Base-by-base conservation (phyloP, 257 asterid species). In the Vinca minor region DNA sequence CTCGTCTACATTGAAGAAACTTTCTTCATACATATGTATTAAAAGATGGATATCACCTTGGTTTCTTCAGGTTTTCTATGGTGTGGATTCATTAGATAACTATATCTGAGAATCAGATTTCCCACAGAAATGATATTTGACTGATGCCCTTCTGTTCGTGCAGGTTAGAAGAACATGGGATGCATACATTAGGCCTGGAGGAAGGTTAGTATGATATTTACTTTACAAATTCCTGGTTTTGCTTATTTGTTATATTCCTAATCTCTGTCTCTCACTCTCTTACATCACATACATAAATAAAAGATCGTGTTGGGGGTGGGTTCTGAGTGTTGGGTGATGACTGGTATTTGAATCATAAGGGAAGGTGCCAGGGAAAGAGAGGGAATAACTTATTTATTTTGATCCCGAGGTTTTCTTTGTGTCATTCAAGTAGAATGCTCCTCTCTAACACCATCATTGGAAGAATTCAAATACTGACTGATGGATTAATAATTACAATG, bases 101-200 rank as follows among this genome's bases (percentile, higher is more conserved):
- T n/a, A n/a, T 15, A 29, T 13, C 5, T 31, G 25, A 55, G n/a
- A 8, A 55, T 31, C 14, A 7, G 41, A 55, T 55, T 55, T 55
- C 18, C 14, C 21, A 29, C 26, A 47, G 47, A 34, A 31, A 7
- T 62, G 5, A 25, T 41, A 42, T n/a, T 32, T 42, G 41, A 35
- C 59, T 45, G 13, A n/a, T n/a, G n/a, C n/a, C n/a, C n/a, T n/a
- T n/a, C 61, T 36, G 42, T 73, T 14, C 35, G 41, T 74, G 82
- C 84, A 91, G 98, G 98, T 89, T 31, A 77, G 98, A 77, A 81
- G 98, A 85, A 74, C 80, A 44, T 92, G 98, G 98, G 98, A 92
- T 79, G 86, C 95, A 54, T 89, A 79, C 73, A 58, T 89, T 71
- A 74, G 97, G 73, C 89, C 96, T 38, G 96, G 97, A 62, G 98